Evolutionary conservation across 139 green algal genomes (phyloP).

Genomic region (Chlorella vulgaris): DNA sequence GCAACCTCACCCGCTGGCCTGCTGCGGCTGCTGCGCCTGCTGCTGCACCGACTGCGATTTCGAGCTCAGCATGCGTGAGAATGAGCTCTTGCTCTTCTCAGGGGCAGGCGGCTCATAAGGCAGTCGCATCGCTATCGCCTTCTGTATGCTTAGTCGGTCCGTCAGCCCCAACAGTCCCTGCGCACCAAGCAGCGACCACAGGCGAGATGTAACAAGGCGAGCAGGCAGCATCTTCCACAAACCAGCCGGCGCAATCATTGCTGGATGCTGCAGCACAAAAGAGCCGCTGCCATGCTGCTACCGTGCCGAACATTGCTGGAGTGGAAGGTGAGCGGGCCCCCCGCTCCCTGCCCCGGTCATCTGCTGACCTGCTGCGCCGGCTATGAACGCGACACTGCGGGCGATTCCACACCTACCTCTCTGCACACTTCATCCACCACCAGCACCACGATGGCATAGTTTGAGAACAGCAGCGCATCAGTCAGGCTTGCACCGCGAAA

Average conservation of each 20-base stretch:
- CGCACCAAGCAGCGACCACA: not conserved
- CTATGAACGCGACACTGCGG: no score
- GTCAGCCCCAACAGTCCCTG: conserved; percentile 39
- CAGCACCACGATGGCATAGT: conserved; percentile 24
- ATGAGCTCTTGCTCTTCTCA: conserved; percentile 17
- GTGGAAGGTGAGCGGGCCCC: no score
- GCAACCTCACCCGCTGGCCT: not conserved
- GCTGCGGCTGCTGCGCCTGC: conserved; percentile 3
- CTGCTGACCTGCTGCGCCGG: no score
- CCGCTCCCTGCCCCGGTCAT: no score
- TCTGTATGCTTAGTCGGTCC: conserved; percentile 35
- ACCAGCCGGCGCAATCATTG: no score
- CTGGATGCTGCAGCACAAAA: no score
- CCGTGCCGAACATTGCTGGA: no score
- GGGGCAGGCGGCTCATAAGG: conserved; percentile 13
- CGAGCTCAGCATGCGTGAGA: not conserved
- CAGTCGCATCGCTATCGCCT: conserved; percentile 35
- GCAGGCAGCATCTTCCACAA: no score
- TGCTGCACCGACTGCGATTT: no score
- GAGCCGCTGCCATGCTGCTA: no score
- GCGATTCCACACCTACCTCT: conserved; percentile 28
- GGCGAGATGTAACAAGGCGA: no score
- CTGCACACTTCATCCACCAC: conserved; percentile 43
- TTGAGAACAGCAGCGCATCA: conserved; percentile 39
- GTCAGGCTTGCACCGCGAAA: conserved; percentile 34